Percentiles rank a stretch among this genome's conserved stretches.
phyloP scores from a whole-genome alignment of 352 stramenopile genomes.

The Phytophthora foliorum region DNA sequence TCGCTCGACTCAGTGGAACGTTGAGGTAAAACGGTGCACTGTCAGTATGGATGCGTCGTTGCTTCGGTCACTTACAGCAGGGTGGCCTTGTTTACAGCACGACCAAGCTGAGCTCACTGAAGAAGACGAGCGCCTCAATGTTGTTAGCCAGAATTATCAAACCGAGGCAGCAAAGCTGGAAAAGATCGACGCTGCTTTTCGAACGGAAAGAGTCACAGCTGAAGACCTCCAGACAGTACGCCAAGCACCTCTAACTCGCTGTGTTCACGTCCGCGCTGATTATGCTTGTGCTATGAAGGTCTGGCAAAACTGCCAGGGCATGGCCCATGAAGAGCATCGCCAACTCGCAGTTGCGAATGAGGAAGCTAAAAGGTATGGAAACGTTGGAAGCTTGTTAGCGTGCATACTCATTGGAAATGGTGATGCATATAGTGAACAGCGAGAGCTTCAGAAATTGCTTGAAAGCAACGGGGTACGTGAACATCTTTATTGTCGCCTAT shows the following conservation, averaged over 20 bases:
- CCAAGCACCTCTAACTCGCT: background rate
- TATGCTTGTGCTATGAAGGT: conserved; percentile 8
- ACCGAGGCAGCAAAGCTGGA: conserved; percentile 19
- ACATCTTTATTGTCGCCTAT: background rate
- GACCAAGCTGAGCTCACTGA: conserved; percentile 30
- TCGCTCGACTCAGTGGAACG: conserved; percentile 40
- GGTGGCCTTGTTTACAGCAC: conserved; percentile 8
- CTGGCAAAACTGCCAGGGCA: conserved; percentile 35
- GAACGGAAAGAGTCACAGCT: conserved; percentile 17
- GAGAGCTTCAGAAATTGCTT: conserved; percentile 34
- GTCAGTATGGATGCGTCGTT: background rate
- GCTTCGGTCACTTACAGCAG: conserved; percentile 1
- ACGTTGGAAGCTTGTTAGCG: background rate
- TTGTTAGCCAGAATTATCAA: conserved; percentile 31
- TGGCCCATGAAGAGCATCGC: conserved; percentile 44
- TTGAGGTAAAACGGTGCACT: conserved; percentile 26
- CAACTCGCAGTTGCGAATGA: conserved; percentile 39
- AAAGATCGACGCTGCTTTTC: conserved; percentile 11
- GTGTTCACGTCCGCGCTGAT: background rate
- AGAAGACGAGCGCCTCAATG: conserved; percentile 31
- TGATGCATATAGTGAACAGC: conserved; percentile 29
- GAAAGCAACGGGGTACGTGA: conserved; percentile 36
- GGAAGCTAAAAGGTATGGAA: conserved; percentile 31
- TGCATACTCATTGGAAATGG: background rate
- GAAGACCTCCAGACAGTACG: conserved; percentile 40